Conservation (phyloP, 768 basidiomycete species). For the Amylocystis lapponica region DNA sequence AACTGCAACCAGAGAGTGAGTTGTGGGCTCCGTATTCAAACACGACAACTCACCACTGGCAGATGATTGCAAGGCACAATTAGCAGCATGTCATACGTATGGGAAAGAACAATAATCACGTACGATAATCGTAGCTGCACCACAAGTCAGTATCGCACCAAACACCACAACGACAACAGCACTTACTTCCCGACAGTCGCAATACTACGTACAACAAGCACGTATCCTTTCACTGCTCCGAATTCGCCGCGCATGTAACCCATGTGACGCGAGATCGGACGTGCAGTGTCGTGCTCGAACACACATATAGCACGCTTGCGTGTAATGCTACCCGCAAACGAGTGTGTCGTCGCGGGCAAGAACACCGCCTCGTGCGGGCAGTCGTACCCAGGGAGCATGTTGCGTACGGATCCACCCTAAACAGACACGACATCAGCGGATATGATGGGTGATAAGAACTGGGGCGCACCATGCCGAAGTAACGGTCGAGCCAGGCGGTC, state of each 20-base stretch:
- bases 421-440: background rate
- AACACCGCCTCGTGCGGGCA: constrained; percentile 58
- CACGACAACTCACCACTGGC: constrained; percentile 2
- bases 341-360: constrained; percentile 52
- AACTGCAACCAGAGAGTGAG: constrained; percentile 32
- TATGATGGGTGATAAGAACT: background rate
- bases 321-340: constrained; percentile 36
- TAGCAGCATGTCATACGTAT: background rate
- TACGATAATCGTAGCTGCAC: constrained; percentile 48
- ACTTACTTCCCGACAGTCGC: constrained; percentile 62
- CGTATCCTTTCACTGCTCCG: constrained; percentile 56
- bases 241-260: constrained; percentile 50
- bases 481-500: constrained; percentile 58
- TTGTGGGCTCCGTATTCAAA: constrained; percentile 1
- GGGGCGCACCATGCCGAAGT: constrained; percentile 55
- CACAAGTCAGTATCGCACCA: background rate
- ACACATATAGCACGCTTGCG: constrained; percentile 57
- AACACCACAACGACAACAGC: background rate
- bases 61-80: background rate
- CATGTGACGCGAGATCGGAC: constrained; percentile 52
- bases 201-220: constrained; percentile 49
- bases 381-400: constrained; percentile 62
- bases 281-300: constrained; percentile 56
- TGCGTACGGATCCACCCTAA: constrained; percentile 42
- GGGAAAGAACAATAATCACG: constrained; percentile 15